These are phyloP conservation scores for Cenchrus purpureus DNA, from an alignment of 176 grass and related monocot genomes.

Conservation along the genomic window DNA sequence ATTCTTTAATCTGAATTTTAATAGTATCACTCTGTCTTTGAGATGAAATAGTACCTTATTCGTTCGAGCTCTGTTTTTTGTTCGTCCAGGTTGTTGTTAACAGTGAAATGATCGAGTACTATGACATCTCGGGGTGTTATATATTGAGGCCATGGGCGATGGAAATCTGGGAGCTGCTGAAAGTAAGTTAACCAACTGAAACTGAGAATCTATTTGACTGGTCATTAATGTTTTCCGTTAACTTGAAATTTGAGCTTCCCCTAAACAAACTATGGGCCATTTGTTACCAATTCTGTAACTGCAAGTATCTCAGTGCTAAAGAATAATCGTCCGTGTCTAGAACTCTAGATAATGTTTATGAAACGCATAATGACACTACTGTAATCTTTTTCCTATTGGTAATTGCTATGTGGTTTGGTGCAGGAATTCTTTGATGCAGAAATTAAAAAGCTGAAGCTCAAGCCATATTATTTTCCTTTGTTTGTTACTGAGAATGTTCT, in stretches of 20 bases:
- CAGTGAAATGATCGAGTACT: conserved; percentile 99
- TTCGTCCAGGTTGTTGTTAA: conserved; percentile 76
- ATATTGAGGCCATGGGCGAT: conserved; percentile 91
- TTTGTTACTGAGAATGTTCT: conserved; percentile 98
- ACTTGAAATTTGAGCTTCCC: neutral
- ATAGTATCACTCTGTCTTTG: neutral
- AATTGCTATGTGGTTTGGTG: conserved; percentile 32
- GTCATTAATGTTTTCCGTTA: neutral
- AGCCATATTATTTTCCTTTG: conserved; percentile 91
- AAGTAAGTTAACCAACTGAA: conserved; percentile 48
- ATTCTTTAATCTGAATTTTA: neutral
- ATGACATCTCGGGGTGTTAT: conserved; percentile 96
- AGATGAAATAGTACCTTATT: neutral
- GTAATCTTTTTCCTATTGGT: conserved; percentile 14
- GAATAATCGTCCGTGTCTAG: neutral
- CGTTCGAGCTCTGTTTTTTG: neutral
- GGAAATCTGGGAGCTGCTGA: conserved; percentile 83
- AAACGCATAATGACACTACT: neutral
- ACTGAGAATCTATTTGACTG: neutral
- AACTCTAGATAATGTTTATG: neutral
- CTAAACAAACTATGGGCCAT: neutral
- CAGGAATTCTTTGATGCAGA: conserved; percentile 95
- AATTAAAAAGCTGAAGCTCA: conserved; percentile 90
- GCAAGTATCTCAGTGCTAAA: neutral
- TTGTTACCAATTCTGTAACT: conserved; percentile 18